Base-by-base conservation (phyloP, 345 rosid genomes). In the Atalantia buxifolia region DNA sequence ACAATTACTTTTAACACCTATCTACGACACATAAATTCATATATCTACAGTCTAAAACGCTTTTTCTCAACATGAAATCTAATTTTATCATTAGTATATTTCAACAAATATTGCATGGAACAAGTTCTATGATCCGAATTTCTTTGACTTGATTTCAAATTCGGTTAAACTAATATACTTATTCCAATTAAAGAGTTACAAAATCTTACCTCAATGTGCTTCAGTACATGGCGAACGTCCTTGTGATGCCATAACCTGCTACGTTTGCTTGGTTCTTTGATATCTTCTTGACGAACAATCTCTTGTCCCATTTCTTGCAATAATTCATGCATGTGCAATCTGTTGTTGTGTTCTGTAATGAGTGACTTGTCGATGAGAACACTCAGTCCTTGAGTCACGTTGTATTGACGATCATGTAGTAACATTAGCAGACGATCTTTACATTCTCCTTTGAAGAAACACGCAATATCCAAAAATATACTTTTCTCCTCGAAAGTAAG, bases 401-500 rank as follows among this genome's bases (percentile, higher is more conserved):
- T 42, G 48, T 42, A 12, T 42, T 42, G 28, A 24, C 13, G 75
- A 35, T 71, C 31, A 7, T 76, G 81, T 0, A 82, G 76, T 31
- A 85, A 56, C 40, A 42, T 36, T 42, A n/a, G 78, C 25, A 83
- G 83, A 16, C 27, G 18, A 7, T 78, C 81, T 19, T 22, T 76
- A 1, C 68, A 68, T 36, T 71, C 70, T 19, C 85, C 81, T 38
- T 80, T 83, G 59, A 85, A 88, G 79, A 85, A 86, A 67, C 87
- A 85, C 12, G 87, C 86, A 74, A 88, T 81, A 48, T 88, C 90
- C 19, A 85, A 82, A 76, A 88, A 88, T 27, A 88, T 42, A 13
- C 59, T 62, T 71, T 82, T 82, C 75, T 81, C 76, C 31, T 18
- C 9, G 2, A 1, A 18, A 7, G 35, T 66, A 0, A 84, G 21